Conservation (phyloP, 345 rosid genomes). For the Eucalyptus globulus region DNA sequence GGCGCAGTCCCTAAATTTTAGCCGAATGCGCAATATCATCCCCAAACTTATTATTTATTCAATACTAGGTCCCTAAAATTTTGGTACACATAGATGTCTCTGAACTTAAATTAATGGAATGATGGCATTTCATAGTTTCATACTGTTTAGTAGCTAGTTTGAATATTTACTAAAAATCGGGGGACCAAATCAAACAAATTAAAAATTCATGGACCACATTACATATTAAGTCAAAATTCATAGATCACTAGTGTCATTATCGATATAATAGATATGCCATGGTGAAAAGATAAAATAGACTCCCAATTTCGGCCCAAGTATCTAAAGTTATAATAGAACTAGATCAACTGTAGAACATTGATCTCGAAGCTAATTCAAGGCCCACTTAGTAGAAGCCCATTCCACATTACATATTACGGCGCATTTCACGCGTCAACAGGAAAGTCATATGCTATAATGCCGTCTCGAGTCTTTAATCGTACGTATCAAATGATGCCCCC, state of each 20-base stretch:
- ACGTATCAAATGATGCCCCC: background rate
- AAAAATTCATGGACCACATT: rapidly evolving
- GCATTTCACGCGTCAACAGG: background rate
- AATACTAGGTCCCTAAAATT: rapidly evolving
- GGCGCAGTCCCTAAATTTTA: rapidly evolving
- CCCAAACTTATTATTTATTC: too few relatives aligned
- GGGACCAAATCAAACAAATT: rapidly evolving
- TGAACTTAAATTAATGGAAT: rapidly evolving
- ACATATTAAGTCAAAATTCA: too few relatives aligned
- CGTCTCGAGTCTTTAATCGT: background rate
- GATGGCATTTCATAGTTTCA: too few relatives aligned
- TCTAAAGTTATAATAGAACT: background rate
- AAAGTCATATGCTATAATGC: background rate
- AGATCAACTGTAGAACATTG: background rate
- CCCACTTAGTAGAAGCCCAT: background rate
- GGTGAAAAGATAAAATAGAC: rapidly evolving
- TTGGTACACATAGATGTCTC: rapidly evolving
- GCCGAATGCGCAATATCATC: too few relatives aligned
- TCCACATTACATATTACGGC: background rate
- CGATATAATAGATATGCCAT: background rate
- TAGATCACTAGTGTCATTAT: rapidly evolving
- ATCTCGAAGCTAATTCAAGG: background rate
- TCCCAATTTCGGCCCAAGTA: background rate
- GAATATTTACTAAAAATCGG: rapidly evolving
- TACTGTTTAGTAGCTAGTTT: too few relatives aligned